phyloP scores from a whole-genome alignment of 306 rosid genomes.

The Prunus dulcis region DNA sequence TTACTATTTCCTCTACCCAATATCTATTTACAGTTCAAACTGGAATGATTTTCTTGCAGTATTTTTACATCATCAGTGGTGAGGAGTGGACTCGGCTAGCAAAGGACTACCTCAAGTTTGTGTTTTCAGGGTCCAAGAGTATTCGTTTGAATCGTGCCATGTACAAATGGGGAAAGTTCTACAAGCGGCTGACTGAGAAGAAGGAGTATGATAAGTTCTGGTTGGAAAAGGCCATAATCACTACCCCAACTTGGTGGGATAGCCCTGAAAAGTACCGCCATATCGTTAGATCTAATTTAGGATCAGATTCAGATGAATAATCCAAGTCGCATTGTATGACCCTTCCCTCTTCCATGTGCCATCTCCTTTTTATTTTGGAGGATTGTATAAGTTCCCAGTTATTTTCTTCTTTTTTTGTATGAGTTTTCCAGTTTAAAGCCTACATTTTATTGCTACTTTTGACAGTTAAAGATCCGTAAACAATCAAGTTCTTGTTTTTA shows the following conservation, averaged over 20 bases:
- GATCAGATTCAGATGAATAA: conserved; percentile 17
- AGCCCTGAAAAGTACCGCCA: conserved; percentile 33
- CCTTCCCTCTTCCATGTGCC: neutral
- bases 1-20: neutral
- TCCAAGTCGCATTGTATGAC: neutral
- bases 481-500: neutral
- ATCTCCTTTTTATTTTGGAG: neutral
- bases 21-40: conserved; percentile 5
- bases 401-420: neutral
- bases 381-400: neutral
- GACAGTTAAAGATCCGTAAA: neutral
- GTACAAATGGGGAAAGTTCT: conserved; percentile 42
- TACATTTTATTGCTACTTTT: neutral
- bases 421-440: neutral
- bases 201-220: conserved; percentile 21
- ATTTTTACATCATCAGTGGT: conserved; percentile 59
- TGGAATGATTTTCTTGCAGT: conserved; percentile 43
- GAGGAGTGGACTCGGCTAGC: conserved; percentile 57
- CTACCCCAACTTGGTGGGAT: conserved; percentile 36
- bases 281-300: conserved; percentile 22
- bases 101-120: conserved; percentile 63
- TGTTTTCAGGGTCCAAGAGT: conserved; percentile 54
- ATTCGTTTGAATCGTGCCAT: conserved; percentile 54
- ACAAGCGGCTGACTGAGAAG: conserved; percentile 30
- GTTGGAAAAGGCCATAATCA: conserved; percentile 44